phyloP scores from a whole-genome alignment of 768 basidiomycete species.

The Mycena polygramma region DNA sequence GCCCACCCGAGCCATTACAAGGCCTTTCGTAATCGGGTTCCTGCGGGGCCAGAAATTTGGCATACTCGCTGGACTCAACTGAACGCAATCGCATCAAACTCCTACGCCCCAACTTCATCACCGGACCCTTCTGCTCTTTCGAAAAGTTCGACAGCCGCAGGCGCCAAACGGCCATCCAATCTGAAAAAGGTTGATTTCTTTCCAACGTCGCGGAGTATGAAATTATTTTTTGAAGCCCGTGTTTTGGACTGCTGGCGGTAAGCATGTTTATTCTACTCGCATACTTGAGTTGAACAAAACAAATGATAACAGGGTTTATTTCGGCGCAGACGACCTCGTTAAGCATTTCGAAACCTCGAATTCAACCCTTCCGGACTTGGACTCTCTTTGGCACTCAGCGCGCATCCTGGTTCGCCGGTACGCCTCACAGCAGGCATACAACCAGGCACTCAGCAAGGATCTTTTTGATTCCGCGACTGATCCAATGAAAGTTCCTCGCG shows the following conservation, averaged over 20 bases:
- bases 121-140: slow-evolving; percentile 39
- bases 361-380: background rate
- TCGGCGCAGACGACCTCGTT: slow-evolving; percentile 8
- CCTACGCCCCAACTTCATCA: slow-evolving; percentile 36
- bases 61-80: slow-evolving; percentile 40
- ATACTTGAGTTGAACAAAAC: too few relatives aligned
- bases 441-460: background rate
- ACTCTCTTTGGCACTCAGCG: background rate
- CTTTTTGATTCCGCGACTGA: background rate
- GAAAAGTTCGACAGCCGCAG: slow-evolving; percentile 33
- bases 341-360: background rate
- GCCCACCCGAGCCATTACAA: slow-evolving; percentile 37
- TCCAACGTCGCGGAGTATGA: slow-evolving; percentile 41
- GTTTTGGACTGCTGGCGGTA: slow-evolving; percentile 25
- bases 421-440: background rate
- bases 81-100: slow-evolving; percentile 38
- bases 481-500: background rate
- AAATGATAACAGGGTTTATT: slow-evolving; percentile 1
- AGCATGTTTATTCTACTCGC: background rate
- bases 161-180: slow-evolving; percentile 37
- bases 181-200: slow-evolving; percentile 42
- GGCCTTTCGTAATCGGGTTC: slow-evolving; percentile 18
- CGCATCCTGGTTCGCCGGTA: background rate
- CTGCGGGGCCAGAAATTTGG: slow-evolving; percentile 39
- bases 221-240: slow-evolving; percentile 40